phyloP scores from a whole-genome alignment of 495 filamentous ascomycete genomes.

The Lepidopterella palustris region DNA sequence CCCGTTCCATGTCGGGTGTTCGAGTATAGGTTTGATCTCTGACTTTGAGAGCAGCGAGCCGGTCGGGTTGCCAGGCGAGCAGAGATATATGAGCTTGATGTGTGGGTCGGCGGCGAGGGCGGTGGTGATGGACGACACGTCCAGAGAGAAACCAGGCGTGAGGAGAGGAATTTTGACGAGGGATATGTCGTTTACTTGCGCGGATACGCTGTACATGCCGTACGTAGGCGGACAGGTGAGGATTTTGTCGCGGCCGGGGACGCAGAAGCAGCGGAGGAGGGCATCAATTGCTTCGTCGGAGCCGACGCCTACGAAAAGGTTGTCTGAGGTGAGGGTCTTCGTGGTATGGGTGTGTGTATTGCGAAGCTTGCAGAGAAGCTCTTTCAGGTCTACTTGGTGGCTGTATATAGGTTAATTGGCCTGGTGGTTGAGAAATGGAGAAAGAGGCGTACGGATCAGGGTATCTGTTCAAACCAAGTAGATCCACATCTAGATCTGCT shows the following conservation, averaged over 20 bases:
- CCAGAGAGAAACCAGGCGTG: slow-evolving; percentile 56
- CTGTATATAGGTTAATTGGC: slow-evolving; percentile 34
- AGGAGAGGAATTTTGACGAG: slow-evolving; percentile 80
- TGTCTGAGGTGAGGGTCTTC: slow-evolving; percentile 66
- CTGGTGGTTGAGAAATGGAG: neutral
- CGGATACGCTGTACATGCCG: slow-evolving; percentile 95
- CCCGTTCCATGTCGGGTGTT: slow-evolving; percentile 92
- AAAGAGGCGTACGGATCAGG: slow-evolving; percentile 68
- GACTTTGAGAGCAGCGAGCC: slow-evolving; percentile 66
- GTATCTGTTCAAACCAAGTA: slow-evolving; percentile 81
- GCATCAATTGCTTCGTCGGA: slow-evolving; percentile 96
- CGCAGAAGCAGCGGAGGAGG: slow-evolving; percentile 84
- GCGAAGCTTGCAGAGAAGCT: slow-evolving; percentile 77
- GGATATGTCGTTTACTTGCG: slow-evolving; percentile 83
- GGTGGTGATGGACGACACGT: slow-evolving; percentile 60
- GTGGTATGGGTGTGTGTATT: slow-evolving; percentile 76
- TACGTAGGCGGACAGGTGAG: slow-evolving; percentile 94
- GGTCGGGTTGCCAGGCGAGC: slow-evolving; percentile 92
- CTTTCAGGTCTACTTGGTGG: slow-evolving; percentile 81
- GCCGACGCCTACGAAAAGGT: slow-evolving; percentile 91
- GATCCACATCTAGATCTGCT: slow-evolving; percentile 50
- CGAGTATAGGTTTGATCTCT: slow-evolving; percentile 67
- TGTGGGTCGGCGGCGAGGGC: slow-evolving; percentile 53
- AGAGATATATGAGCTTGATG: slow-evolving; percentile 87
- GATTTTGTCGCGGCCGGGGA: slow-evolving; percentile 79